A percentile compares a stretch with the other conserved stretches of the same genome.
phyloP scores from a whole-genome alignment of 208 protist genomes.

The Acanthamoeba pearcei region DNA sequence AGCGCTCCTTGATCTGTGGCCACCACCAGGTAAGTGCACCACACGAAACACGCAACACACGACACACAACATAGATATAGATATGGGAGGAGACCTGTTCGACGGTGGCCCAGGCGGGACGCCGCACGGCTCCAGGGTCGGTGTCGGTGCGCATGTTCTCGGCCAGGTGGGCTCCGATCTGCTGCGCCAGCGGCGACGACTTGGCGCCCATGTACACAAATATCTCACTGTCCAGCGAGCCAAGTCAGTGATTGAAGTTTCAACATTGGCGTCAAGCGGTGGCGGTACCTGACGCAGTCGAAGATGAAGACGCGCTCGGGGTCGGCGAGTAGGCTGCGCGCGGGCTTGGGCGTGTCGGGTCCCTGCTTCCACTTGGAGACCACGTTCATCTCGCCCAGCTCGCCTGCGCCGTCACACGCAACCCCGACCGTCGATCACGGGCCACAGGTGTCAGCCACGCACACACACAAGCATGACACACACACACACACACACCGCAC shows the following conservation, averaged over 20 bases:
- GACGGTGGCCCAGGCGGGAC: constrained; percentile 40
- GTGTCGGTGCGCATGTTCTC: constrained; percentile 51
- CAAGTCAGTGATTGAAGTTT: neutral
- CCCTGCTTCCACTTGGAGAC: constrained; percentile 58
- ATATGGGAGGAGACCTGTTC: too few species aligned
- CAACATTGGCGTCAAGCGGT: neutral
- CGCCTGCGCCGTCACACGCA: neutral
- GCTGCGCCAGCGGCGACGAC: constrained; percentile 33
- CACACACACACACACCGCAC: too few species aligned
- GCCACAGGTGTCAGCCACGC: too few species aligned
- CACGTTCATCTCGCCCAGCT: constrained; percentile 15
- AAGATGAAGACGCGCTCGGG: constrained; percentile 30
- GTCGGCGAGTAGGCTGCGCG: neutral
- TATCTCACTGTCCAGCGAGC: neutral
- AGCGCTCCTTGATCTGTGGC: neutral
- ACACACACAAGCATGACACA: too few species aligned
- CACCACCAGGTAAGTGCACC: neutral
- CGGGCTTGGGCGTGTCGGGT: neutral
- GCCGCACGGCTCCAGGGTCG: neutral
- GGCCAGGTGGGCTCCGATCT: constrained; percentile 5
- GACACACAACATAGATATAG: too few species aligned
- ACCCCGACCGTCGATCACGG: neutral
- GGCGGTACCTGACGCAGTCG: constrained; percentile 10
- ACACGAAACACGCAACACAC: neutral
- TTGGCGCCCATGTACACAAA: constrained; percentile 29